Evolutionary conservation across 208 protist species (phyloP).

Genomic region (Crithidia mellificae): DNA sequence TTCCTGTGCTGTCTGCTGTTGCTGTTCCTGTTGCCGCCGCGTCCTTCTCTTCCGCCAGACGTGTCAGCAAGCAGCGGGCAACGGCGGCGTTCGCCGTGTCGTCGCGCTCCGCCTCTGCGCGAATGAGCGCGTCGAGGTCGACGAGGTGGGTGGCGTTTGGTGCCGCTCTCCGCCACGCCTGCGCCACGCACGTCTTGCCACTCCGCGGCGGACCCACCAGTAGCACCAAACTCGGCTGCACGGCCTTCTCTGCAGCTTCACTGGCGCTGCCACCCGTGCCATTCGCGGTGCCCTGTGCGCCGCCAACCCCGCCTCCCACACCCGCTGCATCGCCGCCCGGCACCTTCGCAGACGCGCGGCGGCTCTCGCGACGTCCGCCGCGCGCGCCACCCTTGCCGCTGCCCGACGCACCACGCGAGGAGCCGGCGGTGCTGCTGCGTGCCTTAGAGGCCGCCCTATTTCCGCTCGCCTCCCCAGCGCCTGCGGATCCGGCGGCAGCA

Average conservation of each 20-base stretch:
- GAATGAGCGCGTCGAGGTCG: slow-evolving; percentile 59
- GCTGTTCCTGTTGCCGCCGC: not conserved
- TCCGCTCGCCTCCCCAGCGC: not conserved
- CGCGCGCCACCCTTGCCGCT: slow-evolving; percentile 1
- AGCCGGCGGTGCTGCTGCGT: slow-evolving; percentile 5
- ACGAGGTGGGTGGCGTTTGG: slow-evolving; percentile 31
- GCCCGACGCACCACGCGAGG: not conserved
- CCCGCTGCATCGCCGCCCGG: not conserved
- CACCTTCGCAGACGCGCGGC: not conserved
- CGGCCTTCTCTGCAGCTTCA: not conserved
- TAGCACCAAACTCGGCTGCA: slow-evolving; percentile 42
- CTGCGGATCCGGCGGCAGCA: not conserved
- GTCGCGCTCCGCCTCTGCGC: slow-evolving; percentile 63
- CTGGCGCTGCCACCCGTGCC: not conserved
- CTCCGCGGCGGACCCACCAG: slow-evolving; percentile 78
- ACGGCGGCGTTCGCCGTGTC: slow-evolving; percentile 69
- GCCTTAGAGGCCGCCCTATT: slow-evolving; percentile 1
- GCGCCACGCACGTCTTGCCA: slow-evolving; percentile 73
- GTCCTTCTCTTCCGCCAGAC: not conserved
- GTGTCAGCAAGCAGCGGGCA: slow-evolving; percentile 60
- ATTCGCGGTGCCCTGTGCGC: not conserved
- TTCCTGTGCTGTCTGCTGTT: no score
- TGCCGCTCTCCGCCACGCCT: slow-evolving; percentile 32
- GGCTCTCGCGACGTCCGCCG: slow-evolving; percentile 13
- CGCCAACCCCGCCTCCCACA: not conserved